A percentile compares a stretch with the other conserved stretches of the same genome.
These are phyloP conservation scores for Antarctomyces pellizariae DNA, from an alignment of 495 filamentous ascomycete genomes.

Conservation along the genomic window DNA sequence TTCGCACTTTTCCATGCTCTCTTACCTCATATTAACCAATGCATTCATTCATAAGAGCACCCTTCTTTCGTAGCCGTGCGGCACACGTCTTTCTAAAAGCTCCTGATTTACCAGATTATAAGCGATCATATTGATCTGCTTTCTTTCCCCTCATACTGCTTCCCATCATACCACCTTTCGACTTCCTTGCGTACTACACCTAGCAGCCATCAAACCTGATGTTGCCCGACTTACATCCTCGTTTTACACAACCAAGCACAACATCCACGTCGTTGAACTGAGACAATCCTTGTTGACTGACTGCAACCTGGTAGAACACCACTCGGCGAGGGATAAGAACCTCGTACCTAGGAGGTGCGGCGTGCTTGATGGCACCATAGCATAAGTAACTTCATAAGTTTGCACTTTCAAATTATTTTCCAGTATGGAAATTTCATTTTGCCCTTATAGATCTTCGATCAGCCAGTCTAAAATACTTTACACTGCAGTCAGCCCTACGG, in stretches of 20 bases:
- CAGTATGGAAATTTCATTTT: conserved; percentile 11
- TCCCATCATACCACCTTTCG: conserved; percentile 6
- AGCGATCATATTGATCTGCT: conserved; percentile 11
- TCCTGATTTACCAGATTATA: conserved; percentile 9
- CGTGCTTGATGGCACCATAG: conserved; percentile 8
- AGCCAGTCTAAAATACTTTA: conserved; percentile 6
- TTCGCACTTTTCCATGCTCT: no score
- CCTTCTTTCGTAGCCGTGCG: conserved; percentile 5
- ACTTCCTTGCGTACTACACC: no score
- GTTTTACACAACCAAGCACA: conserved; percentile 3
- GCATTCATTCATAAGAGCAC: conserved; percentile 6
- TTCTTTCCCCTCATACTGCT: conserved; percentile 9
- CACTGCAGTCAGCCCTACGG: conserved; percentile 4
- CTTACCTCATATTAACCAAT: conserved; percentile 15
- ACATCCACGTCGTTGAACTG: conserved; percentile 3
- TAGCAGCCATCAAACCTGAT: no score
- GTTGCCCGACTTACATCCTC: no score
- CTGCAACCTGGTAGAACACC: no score
- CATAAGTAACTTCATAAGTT: conserved; percentile 9
- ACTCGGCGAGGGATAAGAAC: no score
- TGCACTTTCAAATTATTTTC: conserved; percentile 4
- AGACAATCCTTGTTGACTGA: no score
- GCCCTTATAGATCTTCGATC: conserved; percentile 9
- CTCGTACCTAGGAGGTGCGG: conserved; percentile 8
- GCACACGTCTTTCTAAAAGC: conserved; percentile 6